phyloP scores from a whole-genome alignment of 106 monocot species.

The Iris macrosiphon region DNA sequence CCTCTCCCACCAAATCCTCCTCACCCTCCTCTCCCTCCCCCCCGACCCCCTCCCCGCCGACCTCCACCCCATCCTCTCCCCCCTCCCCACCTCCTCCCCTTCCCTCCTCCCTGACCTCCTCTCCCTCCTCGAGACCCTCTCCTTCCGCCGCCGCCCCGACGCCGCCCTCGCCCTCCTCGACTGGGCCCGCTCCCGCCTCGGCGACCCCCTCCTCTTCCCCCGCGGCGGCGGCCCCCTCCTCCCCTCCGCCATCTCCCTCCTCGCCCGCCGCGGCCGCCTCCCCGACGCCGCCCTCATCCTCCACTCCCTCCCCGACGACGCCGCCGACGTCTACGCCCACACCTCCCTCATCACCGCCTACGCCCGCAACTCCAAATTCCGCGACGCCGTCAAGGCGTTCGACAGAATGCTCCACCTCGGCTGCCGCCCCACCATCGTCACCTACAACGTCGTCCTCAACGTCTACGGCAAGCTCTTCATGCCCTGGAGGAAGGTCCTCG shows the following conservation, averaged over 20 bases:
- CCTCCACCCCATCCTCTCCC: slow-evolving; percentile 19
- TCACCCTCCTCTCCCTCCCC: slow-evolving; percentile 18
- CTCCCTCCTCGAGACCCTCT: slow-evolving; percentile 15
- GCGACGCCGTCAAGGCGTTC: slow-evolving; percentile 63
- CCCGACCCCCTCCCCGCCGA: background rate
- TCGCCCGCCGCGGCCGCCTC: slow-evolving; percentile 40
- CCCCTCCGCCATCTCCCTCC: slow-evolving; percentile 53
- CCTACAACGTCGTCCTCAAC: slow-evolving; percentile 87
- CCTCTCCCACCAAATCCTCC: slow-evolving; percentile 27
- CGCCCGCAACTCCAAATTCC: slow-evolving; percentile 34
- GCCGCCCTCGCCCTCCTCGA: slow-evolving; percentile 49
- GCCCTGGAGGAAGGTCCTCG: slow-evolving; percentile 63
- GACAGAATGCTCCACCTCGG: slow-evolving; percentile 40
- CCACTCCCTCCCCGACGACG: slow-evolving; percentile 12
- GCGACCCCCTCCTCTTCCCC: slow-evolving; percentile 32
- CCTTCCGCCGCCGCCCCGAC: slow-evolving; percentile 28
- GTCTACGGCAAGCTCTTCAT: slow-evolving; percentile 59
- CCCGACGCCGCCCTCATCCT: slow-evolving; percentile 40
- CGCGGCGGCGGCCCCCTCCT: slow-evolving; percentile 23
- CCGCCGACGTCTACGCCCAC: slow-evolving; percentile 62
- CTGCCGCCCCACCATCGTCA: slow-evolving; percentile 58
- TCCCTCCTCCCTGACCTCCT: slow-evolving; percentile 3
- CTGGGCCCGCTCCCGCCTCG: slow-evolving; percentile 26
- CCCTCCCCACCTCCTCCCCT: slow-evolving; percentile 1
- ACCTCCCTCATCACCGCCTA: slow-evolving; percentile 75